Conservation (phyloP, 805 yeast species). For the Torulaspora microellipsoides region DNA sequence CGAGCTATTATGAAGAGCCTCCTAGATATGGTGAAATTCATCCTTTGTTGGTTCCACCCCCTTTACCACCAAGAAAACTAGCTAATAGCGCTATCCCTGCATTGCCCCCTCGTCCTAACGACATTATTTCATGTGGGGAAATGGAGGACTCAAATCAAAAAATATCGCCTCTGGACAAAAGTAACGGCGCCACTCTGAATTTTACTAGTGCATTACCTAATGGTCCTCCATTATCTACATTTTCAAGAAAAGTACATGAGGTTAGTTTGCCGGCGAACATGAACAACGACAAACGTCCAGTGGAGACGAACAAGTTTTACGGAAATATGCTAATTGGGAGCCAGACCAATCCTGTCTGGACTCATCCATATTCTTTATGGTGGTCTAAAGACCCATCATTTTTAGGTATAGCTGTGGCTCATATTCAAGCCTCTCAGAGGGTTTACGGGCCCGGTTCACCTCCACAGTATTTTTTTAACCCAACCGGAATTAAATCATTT, state of each 20-base stretch:
- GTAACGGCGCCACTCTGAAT: too few relatives aligned
- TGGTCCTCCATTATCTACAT: constrained; percentile 42
- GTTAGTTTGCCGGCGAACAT: constrained; percentile 28
- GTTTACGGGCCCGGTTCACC: constrained; percentile 64
- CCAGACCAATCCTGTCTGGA: constrained; percentile 70
- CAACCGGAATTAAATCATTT: constrained; percentile 60
- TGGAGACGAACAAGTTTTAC: constrained; percentile 75
- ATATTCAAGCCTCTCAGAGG: constrained; percentile 51
- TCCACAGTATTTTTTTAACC: constrained; percentile 60
- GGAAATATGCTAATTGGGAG: constrained; percentile 64
- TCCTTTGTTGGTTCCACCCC: constrained; percentile 1
- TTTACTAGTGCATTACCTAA: constrained; percentile 21
- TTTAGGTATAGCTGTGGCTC: constrained; percentile 64
- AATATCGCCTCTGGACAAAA: not conserved
- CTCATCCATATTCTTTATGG: constrained; percentile 81
- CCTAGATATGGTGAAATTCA: constrained; percentile 15
- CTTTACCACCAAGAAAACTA: constrained; percentile 13
- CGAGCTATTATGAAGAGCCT: constrained; percentile 3
- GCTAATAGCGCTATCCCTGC: constrained; percentile 1
- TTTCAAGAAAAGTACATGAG: constrained; percentile 31
- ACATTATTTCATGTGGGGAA: too few relatives aligned
- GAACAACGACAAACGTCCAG: constrained; percentile 36
- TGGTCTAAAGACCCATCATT: constrained; percentile 44
- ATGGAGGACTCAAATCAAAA: too few relatives aligned
- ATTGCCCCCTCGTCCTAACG: constrained; percentile 1